These are phyloP conservation scores for Acorus calamus DNA, from an alignment of 106 monocot species.

Conservation along the genomic window DNA sequence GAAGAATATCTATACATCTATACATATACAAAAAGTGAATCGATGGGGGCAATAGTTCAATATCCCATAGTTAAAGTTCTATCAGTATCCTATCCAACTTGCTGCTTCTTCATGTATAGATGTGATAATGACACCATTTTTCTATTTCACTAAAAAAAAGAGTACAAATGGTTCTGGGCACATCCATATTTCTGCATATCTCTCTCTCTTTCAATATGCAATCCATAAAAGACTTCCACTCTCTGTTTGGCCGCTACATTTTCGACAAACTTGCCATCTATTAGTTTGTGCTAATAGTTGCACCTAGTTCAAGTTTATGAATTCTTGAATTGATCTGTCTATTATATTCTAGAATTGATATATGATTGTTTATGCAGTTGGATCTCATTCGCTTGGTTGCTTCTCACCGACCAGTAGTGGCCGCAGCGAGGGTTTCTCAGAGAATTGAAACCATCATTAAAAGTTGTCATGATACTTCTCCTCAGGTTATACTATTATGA, in stretches of 20 bases:
- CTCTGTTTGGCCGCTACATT: no score
- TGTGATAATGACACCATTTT: neutral
- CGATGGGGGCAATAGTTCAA: no score
- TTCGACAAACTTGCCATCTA: no score
- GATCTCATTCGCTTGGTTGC: conserved; percentile 71
- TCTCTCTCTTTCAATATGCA: no score
- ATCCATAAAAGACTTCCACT: no score
- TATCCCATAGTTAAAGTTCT: no score
- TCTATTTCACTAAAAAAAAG: neutral
- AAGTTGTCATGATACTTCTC: neutral
- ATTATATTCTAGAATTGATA: neutral
- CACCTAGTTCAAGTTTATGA: no score
- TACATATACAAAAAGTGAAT: no score
- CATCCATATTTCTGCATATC: neutral
- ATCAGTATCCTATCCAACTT: no score
- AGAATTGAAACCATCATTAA: conserved; percentile 41
- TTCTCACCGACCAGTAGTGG: conserved; percentile 60
- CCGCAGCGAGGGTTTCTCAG: conserved; percentile 46
- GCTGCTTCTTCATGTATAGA: neutral
- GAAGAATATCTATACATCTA: no score
- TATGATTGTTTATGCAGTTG: conserved; percentile 39
- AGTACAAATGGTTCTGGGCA: neutral
- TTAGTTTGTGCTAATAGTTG: no score
- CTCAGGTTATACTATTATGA: conserved; percentile 5
- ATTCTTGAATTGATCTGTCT: neutral